Evolutionary conservation across 768 basidiomycete species (phyloP), one percentile per base, ranked within the genome.

Genomic region (Podaxis rugospora): DNA sequence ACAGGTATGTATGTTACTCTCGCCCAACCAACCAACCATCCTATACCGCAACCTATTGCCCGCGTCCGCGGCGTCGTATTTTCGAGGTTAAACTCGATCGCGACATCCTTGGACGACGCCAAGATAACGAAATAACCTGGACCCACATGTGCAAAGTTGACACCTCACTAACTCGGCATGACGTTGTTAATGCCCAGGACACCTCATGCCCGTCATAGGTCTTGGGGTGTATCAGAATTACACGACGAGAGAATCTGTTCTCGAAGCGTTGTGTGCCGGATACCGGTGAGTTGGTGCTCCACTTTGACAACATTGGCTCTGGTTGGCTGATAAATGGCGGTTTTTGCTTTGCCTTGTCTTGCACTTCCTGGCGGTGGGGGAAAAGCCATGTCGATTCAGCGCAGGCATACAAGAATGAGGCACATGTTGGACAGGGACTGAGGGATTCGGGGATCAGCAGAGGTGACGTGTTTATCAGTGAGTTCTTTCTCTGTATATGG

Each of bases 171-270:
- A 62, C 67, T 6, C 61, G 71, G 13, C 40, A 6, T 42, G 40
- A 13, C 14, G 27, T 64, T 9, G 71, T 73, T 6, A 68, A 68
- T 2, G 57, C 68, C 28, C 21, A 69, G 89, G 88, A 14, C 70
- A 83, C 69, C 59, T 71, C 23, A 85, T 91, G 74, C 89, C 90
- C 23, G 69, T 79, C 5, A 75, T 92, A 2, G 89, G 90, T 11
- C 85, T 90, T 58, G 89, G 84, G 42, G 88, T 90, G 18, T 91
- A 85, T 67, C 79, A 83, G 67, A 90, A 90, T 72, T 80, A 83
- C 65, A 76, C 81, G 51, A 75, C 86, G 53, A 77, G 72, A 32
- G 66, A 80, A 0, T 83, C 87, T 18, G 83, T 84, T 44, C 65
- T 86, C 10, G 83, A 85, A 53, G 89, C 90, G 1, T 73, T 92